Conservation (phyloP, 192 early-diverging fungal genomes). For the Entophlyctis luteolus region DNA sequence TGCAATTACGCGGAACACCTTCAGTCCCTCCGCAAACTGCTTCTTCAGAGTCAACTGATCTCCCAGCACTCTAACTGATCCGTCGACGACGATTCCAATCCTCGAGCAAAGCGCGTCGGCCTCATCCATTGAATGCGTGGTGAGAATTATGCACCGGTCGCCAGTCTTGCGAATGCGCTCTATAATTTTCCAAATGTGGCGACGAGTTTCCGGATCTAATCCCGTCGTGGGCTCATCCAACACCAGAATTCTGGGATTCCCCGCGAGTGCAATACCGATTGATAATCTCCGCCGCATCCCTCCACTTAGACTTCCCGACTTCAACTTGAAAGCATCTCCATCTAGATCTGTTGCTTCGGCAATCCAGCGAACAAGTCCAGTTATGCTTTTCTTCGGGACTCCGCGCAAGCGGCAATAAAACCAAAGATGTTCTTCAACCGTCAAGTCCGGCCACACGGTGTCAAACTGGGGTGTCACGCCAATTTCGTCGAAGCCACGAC, state of each 20-base stretch:
- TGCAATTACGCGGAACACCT: constrained; percentile 16
- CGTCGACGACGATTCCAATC: constrained; percentile 38
- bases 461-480: constrained; percentile 48
- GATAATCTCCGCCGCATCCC: constrained; percentile 33
- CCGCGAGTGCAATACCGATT: constrained; percentile 36
- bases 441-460: constrained; percentile 42
- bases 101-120: constrained; percentile 48
- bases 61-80: constrained; percentile 28
- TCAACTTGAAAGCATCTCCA: constrained; percentile 30
- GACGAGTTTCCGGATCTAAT: constrained; percentile 46
- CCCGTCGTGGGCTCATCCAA: constrained; percentile 44
- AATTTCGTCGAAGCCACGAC: background rate
- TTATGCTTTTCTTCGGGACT: background rate
- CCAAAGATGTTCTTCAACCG: constrained; percentile 40
- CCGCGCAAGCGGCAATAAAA: constrained; percentile 40
- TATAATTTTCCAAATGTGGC: constrained; percentile 51
- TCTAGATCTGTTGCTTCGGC: constrained; percentile 36
- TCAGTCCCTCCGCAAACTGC: constrained; percentile 34
- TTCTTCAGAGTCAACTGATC: constrained; percentile 30
- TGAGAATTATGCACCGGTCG: constrained; percentile 46
- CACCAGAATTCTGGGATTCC: constrained; percentile 20
- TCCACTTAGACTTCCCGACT: constrained; percentile 25
- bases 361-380: constrained; percentile 26
- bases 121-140: constrained; percentile 72
- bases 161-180: constrained; percentile 39